These are phyloP conservation scores for Aspergillus incahuasiensis DNA, from an alignment of 495 filamentous ascomycete species.

Conservation along the genomic window DNA sequence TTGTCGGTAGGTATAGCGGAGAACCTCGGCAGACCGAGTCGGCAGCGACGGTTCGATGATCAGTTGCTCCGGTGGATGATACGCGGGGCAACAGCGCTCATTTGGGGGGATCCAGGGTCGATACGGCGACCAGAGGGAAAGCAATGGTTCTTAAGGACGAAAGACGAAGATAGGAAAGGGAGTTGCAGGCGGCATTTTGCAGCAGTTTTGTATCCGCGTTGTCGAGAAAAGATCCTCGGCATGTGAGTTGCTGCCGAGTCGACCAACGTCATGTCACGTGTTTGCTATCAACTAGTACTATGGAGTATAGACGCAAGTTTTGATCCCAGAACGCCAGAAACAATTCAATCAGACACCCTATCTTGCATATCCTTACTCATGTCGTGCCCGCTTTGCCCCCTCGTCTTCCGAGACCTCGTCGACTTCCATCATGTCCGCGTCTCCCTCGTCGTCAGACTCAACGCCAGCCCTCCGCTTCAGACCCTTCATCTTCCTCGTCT, in stretches of 20 bases:
- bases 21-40: constrained; percentile 31
- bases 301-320: not conserved
- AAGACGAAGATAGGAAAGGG: constrained; percentile 3
- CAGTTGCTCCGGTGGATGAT: constrained; percentile 15
- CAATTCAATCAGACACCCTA: constrained; percentile 19
- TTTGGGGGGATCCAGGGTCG: constrained; percentile 9
- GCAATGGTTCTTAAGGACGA: not conserved
- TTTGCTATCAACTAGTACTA: not conserved
- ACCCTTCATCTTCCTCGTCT: constrained; percentile 99
- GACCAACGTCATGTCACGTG: constrained; percentile 41
- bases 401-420: constrained; percentile 41
- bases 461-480: constrained; percentile 70
- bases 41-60: constrained; percentile 5
- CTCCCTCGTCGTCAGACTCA: constrained; percentile 42
- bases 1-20: constrained; percentile 5
- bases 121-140: constrained; percentile 11
- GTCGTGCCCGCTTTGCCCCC: constrained; percentile 36
- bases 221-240: constrained; percentile 37
- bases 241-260: constrained; percentile 36
- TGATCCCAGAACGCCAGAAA: constrained; percentile 26
- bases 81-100: constrained; percentile 13
- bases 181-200: constrained; percentile 27
- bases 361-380: constrained; percentile 19
- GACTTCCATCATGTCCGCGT: constrained; percentile 42
- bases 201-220: constrained; percentile 21